Percentiles rank a stretch among this genome's conserved stretches.
Conservation (phyloP, 371 early-diverging fungal genomes). For the Syncephalastrum sp. region DNA sequence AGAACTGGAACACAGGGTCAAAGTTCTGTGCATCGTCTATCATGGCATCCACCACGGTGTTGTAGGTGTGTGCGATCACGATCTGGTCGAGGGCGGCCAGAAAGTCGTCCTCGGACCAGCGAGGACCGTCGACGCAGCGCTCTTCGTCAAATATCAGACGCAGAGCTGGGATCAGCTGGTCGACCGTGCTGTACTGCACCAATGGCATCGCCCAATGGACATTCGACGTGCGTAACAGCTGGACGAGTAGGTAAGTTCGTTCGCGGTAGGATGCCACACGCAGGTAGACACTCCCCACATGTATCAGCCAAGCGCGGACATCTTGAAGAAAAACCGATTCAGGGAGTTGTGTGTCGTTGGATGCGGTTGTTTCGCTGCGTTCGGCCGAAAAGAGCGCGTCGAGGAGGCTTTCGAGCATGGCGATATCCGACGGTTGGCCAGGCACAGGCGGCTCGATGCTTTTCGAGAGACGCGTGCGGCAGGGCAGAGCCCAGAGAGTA, state of each 20-base stretch:
- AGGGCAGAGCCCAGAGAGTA: slow-evolving; percentile 23
- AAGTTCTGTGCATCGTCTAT: background rate
- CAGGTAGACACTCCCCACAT: slow-evolving; percentile 36
- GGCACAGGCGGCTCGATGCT: background rate
- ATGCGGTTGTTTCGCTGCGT: background rate
- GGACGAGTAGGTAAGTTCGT: slow-evolving; percentile 41
- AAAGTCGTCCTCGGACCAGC: slow-evolving; percentile 65
- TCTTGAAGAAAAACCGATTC: slow-evolving; percentile 38
- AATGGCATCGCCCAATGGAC: slow-evolving; percentile 57
- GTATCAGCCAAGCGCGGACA: slow-evolving; percentile 47
- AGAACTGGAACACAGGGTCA: slow-evolving; percentile 19
- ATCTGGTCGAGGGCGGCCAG: slow-evolving; percentile 60
- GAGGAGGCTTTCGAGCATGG: slow-evolving; percentile 13
- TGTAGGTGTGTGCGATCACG: slow-evolving; percentile 34
- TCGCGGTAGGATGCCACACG: slow-evolving; percentile 24
- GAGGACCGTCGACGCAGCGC: slow-evolving; percentile 28
- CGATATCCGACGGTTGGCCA: slow-evolving; percentile 9
- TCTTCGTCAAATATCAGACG: slow-evolving; percentile 23
- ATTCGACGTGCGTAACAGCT: slow-evolving; percentile 25
- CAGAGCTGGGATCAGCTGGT: slow-evolving; percentile 33
- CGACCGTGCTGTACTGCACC: slow-evolving; percentile 45
- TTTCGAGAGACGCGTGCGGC: slow-evolving; percentile 7
- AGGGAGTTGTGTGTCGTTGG: background rate
- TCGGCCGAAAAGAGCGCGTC: slow-evolving; percentile 22
- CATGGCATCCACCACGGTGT: slow-evolving; percentile 3